Base-by-base conservation (phyloP, 225 moss, liverwort and hornwort species). In the Pseudoscleropodium purum region DNA sequence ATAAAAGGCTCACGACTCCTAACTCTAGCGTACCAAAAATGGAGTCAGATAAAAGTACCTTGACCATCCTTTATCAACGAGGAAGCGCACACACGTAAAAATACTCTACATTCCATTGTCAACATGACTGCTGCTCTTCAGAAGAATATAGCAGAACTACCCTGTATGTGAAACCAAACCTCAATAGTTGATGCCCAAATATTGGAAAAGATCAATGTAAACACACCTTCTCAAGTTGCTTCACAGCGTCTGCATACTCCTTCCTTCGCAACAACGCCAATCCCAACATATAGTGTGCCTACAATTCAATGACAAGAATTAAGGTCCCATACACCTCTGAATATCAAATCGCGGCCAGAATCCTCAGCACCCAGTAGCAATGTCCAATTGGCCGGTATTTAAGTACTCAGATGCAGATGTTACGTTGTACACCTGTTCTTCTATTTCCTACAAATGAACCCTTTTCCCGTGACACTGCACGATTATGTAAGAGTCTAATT, bases 231-330 rank as follows among this genome's bases (percentile, higher is more conserved):
- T 92, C 92, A 85, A 94, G 91, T 74, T 92, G 88, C 85, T 92
- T 92, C 84, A 92, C 90, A 74, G 92, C 89, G 33, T 82, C 85
- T 13, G 85, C 88, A 78, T 90, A 94, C 91, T 94, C 90, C 47
- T 92, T 88, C 73, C 91, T 84, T 85, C 90, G 90, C 84, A 94
- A 82, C 47, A 94, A 72, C 74, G 92, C 92, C 88, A 94, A 91
- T 75, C 92, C 91, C 90, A 92, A 82, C 91, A 94, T 91, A 61
- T 91, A 91, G 88, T 92, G 94, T 72, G 92, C 92, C 94, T 94
- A 72, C 86, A 86, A 86, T 81, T 52, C 76, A 82, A 84, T 62
- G 86, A 89, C 81, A 75, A 74, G 36, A 90, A 77, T 78, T 86
- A 63, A 90, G 84, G 43, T 79, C 83, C 78, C 67, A 51, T 51